phyloP scores from a whole-genome alignment of 163 green algal genomes.

The Prototheca wickerhamii region DNA sequence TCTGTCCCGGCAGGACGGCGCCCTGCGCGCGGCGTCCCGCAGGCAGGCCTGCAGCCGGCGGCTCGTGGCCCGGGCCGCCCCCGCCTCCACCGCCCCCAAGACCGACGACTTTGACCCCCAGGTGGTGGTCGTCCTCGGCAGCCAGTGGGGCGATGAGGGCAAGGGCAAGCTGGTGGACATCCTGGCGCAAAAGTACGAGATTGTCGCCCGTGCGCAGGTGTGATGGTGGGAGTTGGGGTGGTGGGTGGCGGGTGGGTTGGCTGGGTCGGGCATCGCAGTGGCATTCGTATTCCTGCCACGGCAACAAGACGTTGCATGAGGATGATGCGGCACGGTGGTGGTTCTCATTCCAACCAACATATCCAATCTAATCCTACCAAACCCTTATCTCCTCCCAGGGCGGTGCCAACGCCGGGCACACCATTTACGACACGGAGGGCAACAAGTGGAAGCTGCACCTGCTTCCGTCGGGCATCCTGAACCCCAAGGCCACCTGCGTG shows the following conservation, averaged over 20 bases:
- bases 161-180: slow-evolving; percentile 99
- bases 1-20: background rate
- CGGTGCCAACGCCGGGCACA: slow-evolving; percentile 97
- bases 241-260: background rate
- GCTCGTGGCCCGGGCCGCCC: too few relatives aligned
- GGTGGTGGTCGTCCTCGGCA: slow-evolving; percentile 90
- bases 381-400: slow-evolving; percentile 50
- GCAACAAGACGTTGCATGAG: too few relatives aligned
- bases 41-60: background rate
- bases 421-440: slow-evolving; percentile 93
- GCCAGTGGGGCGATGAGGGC: slow-evolving; percentile 98
- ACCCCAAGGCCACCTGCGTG: slow-evolving; percentile 78
- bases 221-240: background rate
- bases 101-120: slow-evolving; percentile 34
- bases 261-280: background rate
- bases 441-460: slow-evolving; percentile 97
- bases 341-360: too few relatives aligned
- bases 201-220: slow-evolving; percentile 91
- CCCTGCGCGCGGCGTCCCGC: too few relatives aligned
- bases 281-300: too few relatives aligned
- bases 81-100: background rate
- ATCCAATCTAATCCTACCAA: too few relatives aligned
- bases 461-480: slow-evolving; percentile 93
- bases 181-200: slow-evolving; percentile 90
- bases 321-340: too few relatives aligned